Base-by-base conservation (phyloP, 805 yeast species). In the Lipomyces japonicus region DNA sequence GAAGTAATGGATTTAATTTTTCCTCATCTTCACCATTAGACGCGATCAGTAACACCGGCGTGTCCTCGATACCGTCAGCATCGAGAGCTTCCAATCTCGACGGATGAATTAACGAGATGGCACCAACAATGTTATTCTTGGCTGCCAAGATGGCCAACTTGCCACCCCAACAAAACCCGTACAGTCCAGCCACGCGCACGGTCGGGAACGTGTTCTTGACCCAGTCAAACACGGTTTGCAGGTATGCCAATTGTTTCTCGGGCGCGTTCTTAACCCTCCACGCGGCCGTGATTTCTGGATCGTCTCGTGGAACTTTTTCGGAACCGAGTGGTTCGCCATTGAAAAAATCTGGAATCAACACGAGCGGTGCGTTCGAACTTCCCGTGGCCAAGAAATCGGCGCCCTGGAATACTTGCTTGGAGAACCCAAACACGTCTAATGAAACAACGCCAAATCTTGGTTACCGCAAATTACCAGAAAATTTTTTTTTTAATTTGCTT, bases 131-230 rank as follows among this genome's bases (percentile, higher is more conserved):
- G 12, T 40, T 25, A 22, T 28, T 24, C 31, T 37, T 28, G 2
- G 58, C 53, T 10, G 45, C 35, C 18, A 46, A 14, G 18, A 50
- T 42, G 7, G 57, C 23, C 18, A 53, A n/a, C 39, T 56, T 56
- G 4, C 51, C 58, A 16, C 60, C 60, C 60, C 60, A 56, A 50
- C 60, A 56, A 21, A 50, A 43, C 5, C 60, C 60, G 43, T 55
- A 55, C 16, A 53, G 38, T 12, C 58, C 58, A 14, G 45, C 45
- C 2, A 40, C 36, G 16, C 42, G 37, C 18, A 53, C 49, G 21
- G 39, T 10, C 23, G 54, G 54, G 23, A 42, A 50, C 19, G 32
- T 42, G 9, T 14, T n/a, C 28, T 40, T 43, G 26, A 53, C 31
- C 35, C 26, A 44, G n/a, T 30, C 32, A 12, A 46, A 24, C 3